Evolutionary conservation across 23 red algal species (phyloP).

Genomic region (Gracilaria gracilis): DNA sequence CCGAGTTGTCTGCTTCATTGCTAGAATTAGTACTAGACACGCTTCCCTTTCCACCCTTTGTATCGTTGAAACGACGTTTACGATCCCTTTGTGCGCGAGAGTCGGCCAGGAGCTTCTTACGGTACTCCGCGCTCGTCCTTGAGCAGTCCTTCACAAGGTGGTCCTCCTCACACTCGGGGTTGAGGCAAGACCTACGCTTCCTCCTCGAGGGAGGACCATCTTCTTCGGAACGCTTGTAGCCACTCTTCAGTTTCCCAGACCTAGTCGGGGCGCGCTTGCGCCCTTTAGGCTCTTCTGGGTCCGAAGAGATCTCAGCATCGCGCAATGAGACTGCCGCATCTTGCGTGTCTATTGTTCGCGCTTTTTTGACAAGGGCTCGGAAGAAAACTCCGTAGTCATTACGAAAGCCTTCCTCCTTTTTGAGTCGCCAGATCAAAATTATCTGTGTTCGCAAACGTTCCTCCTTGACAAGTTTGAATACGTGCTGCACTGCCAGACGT

Average conservation of each 20-base stretch:
- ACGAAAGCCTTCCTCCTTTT: background rate
- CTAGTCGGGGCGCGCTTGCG: no score
- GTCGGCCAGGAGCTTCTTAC: background rate
- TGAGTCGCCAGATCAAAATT: background rate
- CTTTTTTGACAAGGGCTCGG: background rate
- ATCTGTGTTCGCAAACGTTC: background rate
- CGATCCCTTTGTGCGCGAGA: background rate
- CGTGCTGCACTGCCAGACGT: background rate
- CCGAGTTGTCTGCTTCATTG: background rate
- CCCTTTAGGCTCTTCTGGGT: no score
- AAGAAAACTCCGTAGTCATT: background rate
- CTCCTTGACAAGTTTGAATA: no score
- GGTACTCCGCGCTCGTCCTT: background rate
- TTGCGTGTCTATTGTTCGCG: background rate
- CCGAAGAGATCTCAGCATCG: no score
- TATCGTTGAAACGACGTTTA: background rate
- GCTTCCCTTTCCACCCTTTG: background rate
- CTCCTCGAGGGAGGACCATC: no score
- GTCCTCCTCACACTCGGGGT: conserved; percentile 31
- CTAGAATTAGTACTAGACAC: background rate
- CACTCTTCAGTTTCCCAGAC: no score
- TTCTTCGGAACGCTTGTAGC: no score
- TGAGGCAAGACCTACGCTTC: conserved; percentile 7
- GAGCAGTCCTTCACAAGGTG: conserved; percentile 19
- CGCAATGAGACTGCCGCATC: no score